phyloP scores from a whole-genome alignment of 2,329 filamentous ascomycete genomes.

The Pyricularia pennisetigena region DNA sequence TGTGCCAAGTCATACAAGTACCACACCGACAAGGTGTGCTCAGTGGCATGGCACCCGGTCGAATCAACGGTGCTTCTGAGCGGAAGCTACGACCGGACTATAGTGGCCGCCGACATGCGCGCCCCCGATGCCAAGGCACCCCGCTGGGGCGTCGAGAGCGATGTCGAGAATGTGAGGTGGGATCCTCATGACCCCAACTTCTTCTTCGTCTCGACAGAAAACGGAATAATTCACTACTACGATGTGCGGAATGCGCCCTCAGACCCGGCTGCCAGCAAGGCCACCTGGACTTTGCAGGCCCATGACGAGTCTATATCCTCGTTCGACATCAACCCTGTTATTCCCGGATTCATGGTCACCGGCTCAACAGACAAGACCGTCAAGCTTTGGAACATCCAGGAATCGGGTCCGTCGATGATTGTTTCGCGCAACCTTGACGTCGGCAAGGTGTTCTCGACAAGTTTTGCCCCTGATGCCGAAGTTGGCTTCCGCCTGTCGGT shows the following conservation, averaged over 20 bases:
- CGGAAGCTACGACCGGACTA: conserved; percentile 89
- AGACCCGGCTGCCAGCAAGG: conserved; percentile 65
- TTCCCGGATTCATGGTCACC: conserved; percentile 88
- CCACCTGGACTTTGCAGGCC: conserved; percentile 90
- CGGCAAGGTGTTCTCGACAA: conserved; percentile 86
- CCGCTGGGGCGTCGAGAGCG: conserved; percentile 88
- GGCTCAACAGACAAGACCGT: conserved; percentile 91
- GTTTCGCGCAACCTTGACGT: conserved; percentile 87
- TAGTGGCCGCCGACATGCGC: conserved; percentile 94
- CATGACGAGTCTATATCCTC: conserved; percentile 87
- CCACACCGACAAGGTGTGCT: conserved; percentile 97
- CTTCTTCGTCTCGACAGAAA: conserved; percentile 94
- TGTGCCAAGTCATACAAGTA: conserved; percentile 90
- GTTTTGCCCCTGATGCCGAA: conserved; percentile 81
- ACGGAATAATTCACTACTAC: conserved; percentile 84
- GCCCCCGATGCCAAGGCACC: conserved; percentile 74
- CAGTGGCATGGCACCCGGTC: conserved; percentile 81
- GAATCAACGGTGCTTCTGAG: conserved; percentile 84
- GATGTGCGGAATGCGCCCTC: conserved; percentile 71
- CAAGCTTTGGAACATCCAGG: conserved; percentile 89
- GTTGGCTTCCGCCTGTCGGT: conserved; percentile 89
- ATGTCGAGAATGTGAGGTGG: conserved; percentile 89
- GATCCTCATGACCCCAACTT: conserved; percentile 86
- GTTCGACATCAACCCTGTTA: conserved; percentile 82
- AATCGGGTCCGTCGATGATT: conserved; percentile 78